phyloP scores from a whole-genome alignment of 495 filamentous ascomycete genomes.

The Penicillium waksmanii region DNA sequence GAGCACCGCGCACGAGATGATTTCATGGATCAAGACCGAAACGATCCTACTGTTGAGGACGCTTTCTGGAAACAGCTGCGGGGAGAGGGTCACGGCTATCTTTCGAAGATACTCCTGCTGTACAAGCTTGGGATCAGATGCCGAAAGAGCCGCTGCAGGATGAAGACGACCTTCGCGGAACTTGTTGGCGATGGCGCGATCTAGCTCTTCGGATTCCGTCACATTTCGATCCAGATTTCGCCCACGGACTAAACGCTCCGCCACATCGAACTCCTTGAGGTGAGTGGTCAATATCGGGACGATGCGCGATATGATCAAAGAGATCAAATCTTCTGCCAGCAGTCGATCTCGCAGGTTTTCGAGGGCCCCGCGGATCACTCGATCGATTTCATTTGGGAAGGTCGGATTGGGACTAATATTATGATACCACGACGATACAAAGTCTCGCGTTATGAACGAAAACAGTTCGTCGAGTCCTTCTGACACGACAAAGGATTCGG shows the following conservation, averaged over 20 bases:
- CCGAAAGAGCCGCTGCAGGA: conserved; percentile 79
- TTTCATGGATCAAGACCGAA: conserved; percentile 77
- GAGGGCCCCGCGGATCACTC: conserved; percentile 74
- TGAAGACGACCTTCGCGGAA: conserved; percentile 90
- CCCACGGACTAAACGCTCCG: conserved; percentile 84
- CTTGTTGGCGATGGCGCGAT: conserved; percentile 90
- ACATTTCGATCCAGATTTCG: conserved; percentile 84
- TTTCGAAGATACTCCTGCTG: conserved; percentile 88
- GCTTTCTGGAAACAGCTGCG: conserved; percentile 70
- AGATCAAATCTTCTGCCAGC: conserved; percentile 74
- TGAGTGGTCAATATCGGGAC: conserved; percentile 91
- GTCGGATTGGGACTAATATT: conserved; percentile 79
- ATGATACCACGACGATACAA: conserved; percentile 85
- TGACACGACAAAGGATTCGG: conserved; percentile 78
- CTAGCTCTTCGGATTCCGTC: conserved; percentile 94
- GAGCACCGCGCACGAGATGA: conserved; percentile 63
- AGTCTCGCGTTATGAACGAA: conserved; percentile 77
- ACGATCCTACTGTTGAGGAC: conserved; percentile 81
- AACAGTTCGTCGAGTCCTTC: conserved; percentile 80
- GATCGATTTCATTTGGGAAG: conserved; percentile 86
- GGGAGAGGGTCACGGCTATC: conserved; percentile 69
- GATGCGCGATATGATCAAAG: conserved; percentile 76
- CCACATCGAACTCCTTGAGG: conserved; percentile 86
- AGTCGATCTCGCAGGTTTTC: conserved; percentile 69
- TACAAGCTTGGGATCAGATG: conserved; percentile 76